These are phyloP conservation scores for Aspergillus mulundensis DNA, from an alignment of 495 filamentous ascomycete genomes.

Conservation along the genomic window DNA sequence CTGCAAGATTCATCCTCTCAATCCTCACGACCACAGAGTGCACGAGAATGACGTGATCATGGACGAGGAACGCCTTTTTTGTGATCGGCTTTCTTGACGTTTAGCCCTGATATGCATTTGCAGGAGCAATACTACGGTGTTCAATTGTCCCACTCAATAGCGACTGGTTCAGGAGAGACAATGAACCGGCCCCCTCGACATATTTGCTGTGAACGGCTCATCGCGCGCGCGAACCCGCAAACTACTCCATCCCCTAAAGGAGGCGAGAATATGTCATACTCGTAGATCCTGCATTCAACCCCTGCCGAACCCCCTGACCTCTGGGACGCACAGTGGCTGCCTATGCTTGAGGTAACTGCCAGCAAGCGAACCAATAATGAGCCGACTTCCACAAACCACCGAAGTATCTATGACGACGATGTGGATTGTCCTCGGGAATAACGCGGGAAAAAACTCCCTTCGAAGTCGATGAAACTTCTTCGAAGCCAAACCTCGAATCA, in stretches of 20 bases:
- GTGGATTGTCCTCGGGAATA: background rate
- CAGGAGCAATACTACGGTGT: constrained; percentile 2
- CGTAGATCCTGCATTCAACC: background rate
- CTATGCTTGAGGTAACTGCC: background rate
- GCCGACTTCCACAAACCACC: background rate
- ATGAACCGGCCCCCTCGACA: background rate
- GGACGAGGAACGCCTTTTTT: background rate
- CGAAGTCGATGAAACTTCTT: background rate
- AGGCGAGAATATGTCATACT: background rate
- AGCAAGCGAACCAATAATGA: background rate
- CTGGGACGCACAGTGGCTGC: background rate
- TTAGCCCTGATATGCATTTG: constrained; percentile 1
- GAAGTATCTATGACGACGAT: background rate
- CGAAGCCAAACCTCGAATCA: background rate
- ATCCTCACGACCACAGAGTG: constrained; percentile 33
- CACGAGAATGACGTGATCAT: constrained; percentile 18
- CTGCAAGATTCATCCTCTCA: constrained; percentile 44
- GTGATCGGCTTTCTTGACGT: background rate
- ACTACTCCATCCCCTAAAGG: background rate
- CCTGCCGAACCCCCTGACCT: background rate
- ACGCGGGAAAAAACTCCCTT: background rate
- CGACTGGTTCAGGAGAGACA: background rate
- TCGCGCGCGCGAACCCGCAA: background rate
- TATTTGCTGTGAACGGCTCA: background rate
- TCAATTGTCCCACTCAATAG: background rate